A percentile compares a stretch with the other conserved stretches of the same genome.
These are phyloP conservation scores for Rhizophagus clarus DNA, from an alignment of 192 early-diverging fungal species.

Conservation along the genomic window DNA sequence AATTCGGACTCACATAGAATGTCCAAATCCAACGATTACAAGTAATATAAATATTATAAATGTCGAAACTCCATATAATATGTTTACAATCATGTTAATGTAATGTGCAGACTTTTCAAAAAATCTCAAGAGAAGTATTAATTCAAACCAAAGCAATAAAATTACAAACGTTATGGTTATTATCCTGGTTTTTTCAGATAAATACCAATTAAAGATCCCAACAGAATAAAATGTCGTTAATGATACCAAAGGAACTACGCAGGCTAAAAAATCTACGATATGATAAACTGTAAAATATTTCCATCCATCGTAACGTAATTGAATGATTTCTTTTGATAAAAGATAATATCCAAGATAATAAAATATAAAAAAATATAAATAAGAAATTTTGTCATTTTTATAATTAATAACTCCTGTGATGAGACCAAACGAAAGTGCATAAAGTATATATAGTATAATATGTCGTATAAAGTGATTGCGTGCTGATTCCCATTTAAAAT, in stretches of 20 bases:
- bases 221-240: too few species aligned
- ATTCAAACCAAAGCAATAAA: too few species aligned
- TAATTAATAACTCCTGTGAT: background rate
- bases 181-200: too few species aligned
- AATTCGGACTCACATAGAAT: too few species aligned
- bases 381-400: background rate
- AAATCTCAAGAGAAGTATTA: too few species aligned
- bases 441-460: background rate
- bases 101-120: background rate
- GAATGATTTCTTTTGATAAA: background rate
- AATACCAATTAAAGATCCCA: too few species aligned
- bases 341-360: background rate
- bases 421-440: background rate
- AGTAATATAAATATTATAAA: too few species aligned
- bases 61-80: background rate
- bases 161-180: background rate
- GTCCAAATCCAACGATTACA: too few species aligned
- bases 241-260: too few species aligned
- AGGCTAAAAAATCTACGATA: background rate
- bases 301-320: background rate
- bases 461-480: background rate
- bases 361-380: background rate
- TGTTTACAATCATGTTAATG: background rate
- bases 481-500: background rate
- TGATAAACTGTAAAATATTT: background rate